Percentiles rank a stretch among this genome's conserved stretches.
Evolutionary conservation across 2,329 filamentous ascomycete genomes (phyloP).

Genomic region (Verticillium longisporum): DNA sequence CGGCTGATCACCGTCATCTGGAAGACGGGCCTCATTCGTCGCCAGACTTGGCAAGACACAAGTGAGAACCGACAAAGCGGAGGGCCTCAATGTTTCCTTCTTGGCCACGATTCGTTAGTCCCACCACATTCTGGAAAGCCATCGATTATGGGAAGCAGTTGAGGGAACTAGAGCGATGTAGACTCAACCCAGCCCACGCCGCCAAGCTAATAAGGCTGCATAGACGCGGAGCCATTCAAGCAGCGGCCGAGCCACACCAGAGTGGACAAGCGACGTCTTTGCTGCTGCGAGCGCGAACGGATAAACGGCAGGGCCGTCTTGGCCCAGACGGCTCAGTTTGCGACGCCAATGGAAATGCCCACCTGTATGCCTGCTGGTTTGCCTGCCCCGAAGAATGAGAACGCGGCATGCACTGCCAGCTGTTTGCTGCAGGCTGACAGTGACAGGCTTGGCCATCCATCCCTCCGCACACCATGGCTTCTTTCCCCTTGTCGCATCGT

Average conservation of each 20-base stretch:
- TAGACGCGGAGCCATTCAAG: not conserved
- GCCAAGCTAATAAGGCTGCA: not conserved
- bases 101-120: not conserved
- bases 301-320: not conserved
- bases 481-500: conserved; percentile 1
- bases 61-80: not conserved
- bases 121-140: no score
- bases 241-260: not conserved
- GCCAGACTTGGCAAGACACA: not conserved
- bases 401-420: not conserved
- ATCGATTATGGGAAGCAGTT: no score
- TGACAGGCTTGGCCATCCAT: not conserved
- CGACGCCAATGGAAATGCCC: not conserved
- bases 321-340: not conserved
- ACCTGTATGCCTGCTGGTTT: not conserved
- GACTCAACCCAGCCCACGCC: not conserved
- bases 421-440: not conserved
- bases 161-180: no score
- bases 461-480: not conserved
- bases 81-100: not conserved
- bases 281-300: not conserved
- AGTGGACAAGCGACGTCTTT: not conserved
- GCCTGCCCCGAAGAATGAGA: not conserved
- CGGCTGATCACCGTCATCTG: not conserved
- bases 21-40: not conserved